These are phyloP conservation scores for Cladosporium sp. DNA, from an alignment of 2,329 filamentous ascomycete species.

Conservation along the genomic window DNA sequence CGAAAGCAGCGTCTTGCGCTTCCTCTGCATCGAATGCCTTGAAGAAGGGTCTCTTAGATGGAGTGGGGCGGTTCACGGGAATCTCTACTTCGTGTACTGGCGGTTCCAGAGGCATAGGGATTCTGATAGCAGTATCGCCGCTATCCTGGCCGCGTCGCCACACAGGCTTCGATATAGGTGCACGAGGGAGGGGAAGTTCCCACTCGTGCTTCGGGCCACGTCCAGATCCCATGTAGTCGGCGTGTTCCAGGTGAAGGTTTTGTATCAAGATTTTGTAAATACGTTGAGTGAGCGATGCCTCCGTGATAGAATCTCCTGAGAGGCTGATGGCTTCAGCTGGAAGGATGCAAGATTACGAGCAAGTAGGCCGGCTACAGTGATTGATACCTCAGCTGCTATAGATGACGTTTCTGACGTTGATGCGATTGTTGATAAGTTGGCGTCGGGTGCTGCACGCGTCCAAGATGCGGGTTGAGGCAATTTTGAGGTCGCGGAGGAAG, in stretches of 20 bases:
- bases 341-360: constrained; percentile 1
- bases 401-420: background rate
- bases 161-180: background rate
- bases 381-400: background rate
- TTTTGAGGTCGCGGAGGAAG: constrained; percentile 1
- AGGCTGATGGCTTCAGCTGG: background rate
- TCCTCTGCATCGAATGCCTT: constrained; percentile 3
- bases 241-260: background rate
- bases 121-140: constrained; percentile 9
- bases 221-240: background rate
- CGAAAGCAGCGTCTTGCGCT: constrained; percentile 13
- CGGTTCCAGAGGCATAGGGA: background rate
- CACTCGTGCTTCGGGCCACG: background rate
- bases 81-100: background rate
- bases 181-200: constrained; percentile 1
- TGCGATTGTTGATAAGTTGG: constrained; percentile 4
- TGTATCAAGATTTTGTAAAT: background rate
- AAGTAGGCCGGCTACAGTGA: background rate
- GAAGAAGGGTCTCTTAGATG: constrained; percentile 7
- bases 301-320: background rate
- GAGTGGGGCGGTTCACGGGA: background rate
- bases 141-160: constrained; percentile 14
- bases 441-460: constrained; percentile 1
- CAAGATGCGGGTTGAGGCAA: constrained; percentile 9
- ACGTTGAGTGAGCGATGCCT: background rate